phyloP scores from a whole-genome alignment of 805 yeast species.

The Myxozyma neglecta region DNA sequence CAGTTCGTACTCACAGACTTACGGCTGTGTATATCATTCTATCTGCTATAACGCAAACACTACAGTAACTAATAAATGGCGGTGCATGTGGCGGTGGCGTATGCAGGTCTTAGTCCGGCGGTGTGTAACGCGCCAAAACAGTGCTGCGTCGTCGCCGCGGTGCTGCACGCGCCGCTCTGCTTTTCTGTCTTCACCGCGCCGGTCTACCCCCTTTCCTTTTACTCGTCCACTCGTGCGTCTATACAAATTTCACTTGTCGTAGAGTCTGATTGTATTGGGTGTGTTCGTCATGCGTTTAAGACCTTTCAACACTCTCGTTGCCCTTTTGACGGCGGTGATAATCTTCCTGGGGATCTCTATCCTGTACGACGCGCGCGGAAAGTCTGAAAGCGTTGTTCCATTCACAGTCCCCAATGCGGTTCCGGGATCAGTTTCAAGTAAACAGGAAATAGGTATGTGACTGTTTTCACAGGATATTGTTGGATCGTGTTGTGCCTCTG shows the following conservation, averaged over 20 bases:
- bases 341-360: constrained; percentile 26
- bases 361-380: constrained; percentile 16
- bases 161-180: constrained; percentile 13
- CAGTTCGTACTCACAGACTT: no score
- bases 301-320: constrained; percentile 27
- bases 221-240: not conserved
- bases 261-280: not conserved
- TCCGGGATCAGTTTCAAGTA: not conserved
- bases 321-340: constrained; percentile 24
- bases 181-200: constrained; percentile 5
- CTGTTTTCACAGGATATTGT: not conserved
- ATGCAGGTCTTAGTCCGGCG: not conserved
- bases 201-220: not conserved
- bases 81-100: not conserved
- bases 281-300: constrained; percentile 24
- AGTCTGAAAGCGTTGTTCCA: constrained; percentile 14
- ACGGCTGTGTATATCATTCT: no score
- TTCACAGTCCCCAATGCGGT: constrained; percentile 9
- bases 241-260: not conserved
- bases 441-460: constrained; percentile 4
- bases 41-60: no score
- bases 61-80: not conserved
- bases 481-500: not conserved
- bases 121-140: not conserved
- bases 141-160: constrained; percentile 1